Base-by-base conservation (phyloP, 2,329 filamentous ascomycete genomes). In the Talaromyces funiculosus region DNA sequence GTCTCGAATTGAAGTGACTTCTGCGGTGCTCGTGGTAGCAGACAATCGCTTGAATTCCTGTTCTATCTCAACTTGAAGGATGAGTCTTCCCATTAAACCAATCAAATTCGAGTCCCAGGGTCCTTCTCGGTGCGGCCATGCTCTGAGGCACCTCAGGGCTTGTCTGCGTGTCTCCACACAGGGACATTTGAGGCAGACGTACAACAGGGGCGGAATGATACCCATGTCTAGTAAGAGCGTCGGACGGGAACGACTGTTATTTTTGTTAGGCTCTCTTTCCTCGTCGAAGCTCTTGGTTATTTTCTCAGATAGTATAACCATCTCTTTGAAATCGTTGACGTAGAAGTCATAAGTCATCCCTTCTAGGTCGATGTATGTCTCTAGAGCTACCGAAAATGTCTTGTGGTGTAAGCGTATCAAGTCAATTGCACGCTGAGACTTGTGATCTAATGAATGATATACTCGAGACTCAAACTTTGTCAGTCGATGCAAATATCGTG, bases 91-190 rank as follows among this genome's bases (percentile, higher is more conserved):
- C 37, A 74, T 63, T 6, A 68, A 62, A n/a, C 66, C 71, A 58
- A 71, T 64, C 14, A 71, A 61, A 7, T 68, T 69, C 4, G 73
- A 73, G 59, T 75, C 70, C 71, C 70, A 73, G 4, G 69, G 64
- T 9, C 72, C 72, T 60, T 75, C 73, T 47, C 69, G 70, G 59
- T 73, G 73, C 9, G 68, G 70, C 62, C 68, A 67, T 14, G 51
- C 40, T 7, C 65, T 63, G 31, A 75, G 63, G 16, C 68, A 57
- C 4, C 63, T 55, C 3, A 75, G 64, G 0, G 73, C 73, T 40
- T 66, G 63, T n/a, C 63, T 61, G 22, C 71, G 66, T 5, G 71
- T 59, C 4, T 40, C 22, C 40, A 63, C 61, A 29, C 70, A 63
- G 26, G 66, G 67, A 59, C 72, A 75, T 37, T 69, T 69, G 45